Percentiles rank a stretch among this genome's conserved stretches.
Conservation (phyloP, 805 yeast genomes). For the Nakazawaea wyomingensis region DNA sequence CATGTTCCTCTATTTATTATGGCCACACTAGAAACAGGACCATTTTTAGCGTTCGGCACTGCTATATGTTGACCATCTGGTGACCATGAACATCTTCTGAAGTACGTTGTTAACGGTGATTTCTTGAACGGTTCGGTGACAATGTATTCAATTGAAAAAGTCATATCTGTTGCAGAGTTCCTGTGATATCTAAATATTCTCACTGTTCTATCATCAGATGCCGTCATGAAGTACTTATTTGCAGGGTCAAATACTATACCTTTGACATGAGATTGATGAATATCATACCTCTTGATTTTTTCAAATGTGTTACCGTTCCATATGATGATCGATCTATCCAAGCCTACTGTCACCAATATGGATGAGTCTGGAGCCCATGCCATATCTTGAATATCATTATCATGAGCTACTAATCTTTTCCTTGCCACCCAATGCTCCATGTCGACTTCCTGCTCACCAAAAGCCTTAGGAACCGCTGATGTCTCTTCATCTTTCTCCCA, state of each 20-base stretch:
- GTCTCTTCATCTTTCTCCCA: constrained; percentile 87
- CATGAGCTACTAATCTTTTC: constrained; percentile 91
- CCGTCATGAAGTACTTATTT: constrained; percentile 93
- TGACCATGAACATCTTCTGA: constrained; percentile 81
- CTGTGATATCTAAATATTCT: constrained; percentile 83
- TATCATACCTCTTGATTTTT: constrained; percentile 80
- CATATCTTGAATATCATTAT: constrained; percentile 94
- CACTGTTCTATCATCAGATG: constrained; percentile 91
- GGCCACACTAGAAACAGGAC: constrained; percentile 72
- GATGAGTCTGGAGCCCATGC: constrained; percentile 98
- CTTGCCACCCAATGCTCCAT: constrained; percentile 93
- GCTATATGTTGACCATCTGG: constrained; percentile 88
- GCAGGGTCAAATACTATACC: constrained; percentile 99
- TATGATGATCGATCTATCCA: constrained; percentile 86
- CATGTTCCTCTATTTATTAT: constrained; percentile 73
- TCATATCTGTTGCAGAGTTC: constrained; percentile 59
- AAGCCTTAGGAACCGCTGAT: constrained; percentile 47
- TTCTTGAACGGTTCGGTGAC: constrained; percentile 80
- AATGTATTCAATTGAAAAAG: constrained; percentile 81
- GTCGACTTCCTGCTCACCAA: constrained; percentile 69
- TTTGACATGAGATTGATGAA: constrained; percentile 92
- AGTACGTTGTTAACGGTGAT: constrained; percentile 90
- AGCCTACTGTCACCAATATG: constrained; percentile 86
- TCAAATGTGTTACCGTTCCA: constrained; percentile 95
- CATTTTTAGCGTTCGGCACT: constrained; percentile 81